Evolutionary conservation across 495 filamentous ascomycete genomes (phyloP).

Genomic region (Hyaloscypha bicolor): DNA sequence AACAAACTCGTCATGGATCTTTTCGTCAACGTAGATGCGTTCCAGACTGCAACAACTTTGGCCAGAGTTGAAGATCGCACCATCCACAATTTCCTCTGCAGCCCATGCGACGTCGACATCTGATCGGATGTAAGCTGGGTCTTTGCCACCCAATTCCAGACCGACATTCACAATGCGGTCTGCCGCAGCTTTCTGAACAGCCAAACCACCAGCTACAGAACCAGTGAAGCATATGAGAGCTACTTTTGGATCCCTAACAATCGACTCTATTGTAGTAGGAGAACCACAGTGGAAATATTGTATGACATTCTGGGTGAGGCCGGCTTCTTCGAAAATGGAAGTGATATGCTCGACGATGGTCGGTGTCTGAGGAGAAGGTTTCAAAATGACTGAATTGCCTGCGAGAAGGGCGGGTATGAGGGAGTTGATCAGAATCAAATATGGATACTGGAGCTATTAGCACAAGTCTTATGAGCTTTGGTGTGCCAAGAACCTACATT

Average conservation of each 20-base stretch:
- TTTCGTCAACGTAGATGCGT: slow-evolving; percentile 87
- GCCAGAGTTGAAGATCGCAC: slow-evolving; percentile 93
- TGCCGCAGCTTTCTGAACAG: slow-evolving; percentile 80
- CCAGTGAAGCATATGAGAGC: slow-evolving; percentile 87
- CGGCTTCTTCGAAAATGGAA: slow-evolving; percentile 73
- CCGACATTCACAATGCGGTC: slow-evolving; percentile 81
- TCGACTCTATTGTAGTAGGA: slow-evolving; percentile 64
- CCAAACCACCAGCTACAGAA: slow-evolving; percentile 83
- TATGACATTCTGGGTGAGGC: slow-evolving; percentile 76
- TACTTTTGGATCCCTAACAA: slow-evolving; percentile 74
- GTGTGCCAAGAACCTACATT: slow-evolving; percentile 62
- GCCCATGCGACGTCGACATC: slow-evolving; percentile 91
- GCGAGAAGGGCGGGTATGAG: slow-evolving; percentile 84
- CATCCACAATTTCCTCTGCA: slow-evolving; percentile 90
- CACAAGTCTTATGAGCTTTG: slow-evolving; percentile 12
- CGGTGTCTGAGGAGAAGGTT: slow-evolving; percentile 92
- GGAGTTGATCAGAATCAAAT: slow-evolving; percentile 87
- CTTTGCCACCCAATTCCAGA: slow-evolving; percentile 90
- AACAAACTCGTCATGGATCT: slow-evolving; percentile 80
- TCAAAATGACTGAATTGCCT: slow-evolving; percentile 87
- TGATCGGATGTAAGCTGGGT: slow-evolving; percentile 83
- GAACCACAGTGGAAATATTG: slow-evolving; percentile 91
- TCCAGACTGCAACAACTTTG: slow-evolving; percentile 96
- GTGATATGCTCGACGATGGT: slow-evolving; percentile 83
- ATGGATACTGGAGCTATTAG: slow-evolving; percentile 70